phyloP scores from a whole-genome alignment of 2,329 filamentous ascomycete species.

The Nigrospora oryzae region DNA sequence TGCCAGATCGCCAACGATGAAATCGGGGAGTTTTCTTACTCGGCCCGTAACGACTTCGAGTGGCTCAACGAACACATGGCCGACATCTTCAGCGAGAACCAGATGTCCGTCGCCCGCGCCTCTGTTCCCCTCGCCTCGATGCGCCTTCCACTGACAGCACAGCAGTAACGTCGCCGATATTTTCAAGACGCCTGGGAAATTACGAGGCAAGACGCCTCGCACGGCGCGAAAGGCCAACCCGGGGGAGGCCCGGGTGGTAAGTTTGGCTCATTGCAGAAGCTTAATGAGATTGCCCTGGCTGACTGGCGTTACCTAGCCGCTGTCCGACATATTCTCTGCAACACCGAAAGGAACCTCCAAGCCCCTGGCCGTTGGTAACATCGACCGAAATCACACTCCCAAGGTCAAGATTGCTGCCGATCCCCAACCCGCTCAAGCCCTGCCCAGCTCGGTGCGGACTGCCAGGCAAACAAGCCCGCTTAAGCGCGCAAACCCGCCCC shows the following conservation, averaged over 20 bases:
- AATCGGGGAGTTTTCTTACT: conserved; percentile 87
- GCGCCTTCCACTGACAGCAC: conserved; percentile 15
- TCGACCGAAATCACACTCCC: conserved; percentile 42
- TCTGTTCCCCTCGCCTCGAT: neutral
- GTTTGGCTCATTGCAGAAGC: conserved; percentile 19
- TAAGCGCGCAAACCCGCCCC: conserved; percentile 18
- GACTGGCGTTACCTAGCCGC: conserved; percentile 33
- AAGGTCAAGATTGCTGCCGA: conserved; percentile 54
- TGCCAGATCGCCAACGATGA: conserved; percentile 70
- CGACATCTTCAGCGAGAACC: conserved; percentile 80
- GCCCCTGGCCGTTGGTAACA: conserved; percentile 40
- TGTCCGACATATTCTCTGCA: conserved; percentile 50
- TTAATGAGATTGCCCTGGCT: conserved; percentile 13
- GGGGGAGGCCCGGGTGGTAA: conserved; percentile 54
- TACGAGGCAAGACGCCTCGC: conserved; percentile 73
- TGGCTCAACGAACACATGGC: conserved; percentile 99
- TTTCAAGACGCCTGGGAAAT: conserved; percentile 88
- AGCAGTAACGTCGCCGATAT: conserved; percentile 80
- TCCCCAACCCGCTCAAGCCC: conserved; percentile 18
- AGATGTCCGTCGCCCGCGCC: conserved; percentile 56
- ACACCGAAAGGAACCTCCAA: conserved; percentile 46
- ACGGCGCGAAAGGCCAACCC: conserved; percentile 55
- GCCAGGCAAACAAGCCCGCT: conserved; percentile 1
- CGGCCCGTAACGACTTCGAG: conserved; percentile 86
- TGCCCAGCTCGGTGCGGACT: conserved; percentile 11